Conservation (phyloP, 306 rosid genomes). For the Rubus parviflorus region DNA sequence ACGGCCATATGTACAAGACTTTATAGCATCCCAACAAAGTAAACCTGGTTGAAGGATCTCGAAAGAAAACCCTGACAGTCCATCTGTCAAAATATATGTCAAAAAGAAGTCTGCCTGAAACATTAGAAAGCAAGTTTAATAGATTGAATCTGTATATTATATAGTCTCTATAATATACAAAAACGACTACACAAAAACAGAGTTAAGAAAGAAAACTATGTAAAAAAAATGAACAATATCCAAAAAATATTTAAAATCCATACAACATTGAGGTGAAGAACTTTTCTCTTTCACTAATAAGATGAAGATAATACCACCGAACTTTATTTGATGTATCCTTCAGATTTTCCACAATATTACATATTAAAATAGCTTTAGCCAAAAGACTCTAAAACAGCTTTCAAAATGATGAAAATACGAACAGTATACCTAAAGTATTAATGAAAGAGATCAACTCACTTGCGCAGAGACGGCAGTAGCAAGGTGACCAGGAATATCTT, state of each 20-base stretch:
- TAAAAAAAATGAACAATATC: not conserved
- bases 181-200: not conserved
- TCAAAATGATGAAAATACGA: not conserved
- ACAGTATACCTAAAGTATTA: conserved; percentile 12
- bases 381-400: not conserved
- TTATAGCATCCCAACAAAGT: conserved; percentile 60
- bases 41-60: conserved; percentile 89
- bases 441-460: conserved; percentile 45
- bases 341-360: not conserved
- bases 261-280: not conserved
- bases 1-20: conserved; percentile 38
- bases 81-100: conserved; percentile 85
- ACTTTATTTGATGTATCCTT: not conserved
- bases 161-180: too few relatives aligned
- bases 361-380: too few relatives aligned
- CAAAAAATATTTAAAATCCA: not conserved
- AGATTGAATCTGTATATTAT: not conserved
- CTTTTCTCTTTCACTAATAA: too few relatives aligned
- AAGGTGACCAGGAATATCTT: conserved; percentile 61
- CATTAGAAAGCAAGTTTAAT: conserved; percentile 18
- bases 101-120: conserved; percentile 92
- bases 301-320: not conserved
- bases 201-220: not conserved
- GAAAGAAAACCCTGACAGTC: conserved; percentile 84
- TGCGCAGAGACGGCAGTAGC: conserved; percentile 81